These are phyloP conservation scores for Poa annua DNA, from an alignment of 176 grass and related monocot species.

Conservation along the genomic window DNA sequence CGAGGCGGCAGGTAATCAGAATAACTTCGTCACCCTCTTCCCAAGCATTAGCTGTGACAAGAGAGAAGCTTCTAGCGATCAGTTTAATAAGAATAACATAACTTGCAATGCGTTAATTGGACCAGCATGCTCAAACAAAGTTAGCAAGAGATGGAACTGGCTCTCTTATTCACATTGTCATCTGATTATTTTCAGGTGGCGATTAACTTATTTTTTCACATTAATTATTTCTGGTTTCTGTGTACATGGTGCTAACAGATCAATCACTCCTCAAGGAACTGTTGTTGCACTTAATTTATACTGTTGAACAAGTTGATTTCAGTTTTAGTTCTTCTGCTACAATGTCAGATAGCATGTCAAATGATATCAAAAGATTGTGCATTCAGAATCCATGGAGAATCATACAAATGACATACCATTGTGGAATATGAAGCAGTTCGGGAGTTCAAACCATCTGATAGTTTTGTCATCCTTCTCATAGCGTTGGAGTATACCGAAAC, in stretches of 20 bases:
- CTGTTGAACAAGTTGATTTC: neutral
- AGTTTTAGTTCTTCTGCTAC: constrained; percentile 15
- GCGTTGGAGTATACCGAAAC: constrained; percentile 83
- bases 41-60: constrained; percentile 85
- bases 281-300: neutral
- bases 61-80: constrained; percentile 12
- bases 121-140: neutral
- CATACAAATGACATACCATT: constrained; percentile 59
- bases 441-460: constrained; percentile 99
- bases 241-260: neutral
- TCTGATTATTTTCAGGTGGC: neutral
- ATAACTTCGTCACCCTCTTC: constrained; percentile 92
- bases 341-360: neutral
- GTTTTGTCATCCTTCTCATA: constrained; percentile 80
- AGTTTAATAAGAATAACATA: constrained; percentile 15
- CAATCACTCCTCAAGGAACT: neutral
- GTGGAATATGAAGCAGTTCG: constrained; percentile 97
- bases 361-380: neutral
- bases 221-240: neutral
- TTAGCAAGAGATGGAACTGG: neutral
- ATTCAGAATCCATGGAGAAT: neutral
- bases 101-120: neutral
- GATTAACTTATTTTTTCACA: neutral
- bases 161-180: constrained; percentile 9
- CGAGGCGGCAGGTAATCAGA: constrained; percentile 78